Evolutionary conservation across 768 basidiomycete genomes (phyloP).

Genomic region (Rhodotorula kratochvilovae): DNA sequence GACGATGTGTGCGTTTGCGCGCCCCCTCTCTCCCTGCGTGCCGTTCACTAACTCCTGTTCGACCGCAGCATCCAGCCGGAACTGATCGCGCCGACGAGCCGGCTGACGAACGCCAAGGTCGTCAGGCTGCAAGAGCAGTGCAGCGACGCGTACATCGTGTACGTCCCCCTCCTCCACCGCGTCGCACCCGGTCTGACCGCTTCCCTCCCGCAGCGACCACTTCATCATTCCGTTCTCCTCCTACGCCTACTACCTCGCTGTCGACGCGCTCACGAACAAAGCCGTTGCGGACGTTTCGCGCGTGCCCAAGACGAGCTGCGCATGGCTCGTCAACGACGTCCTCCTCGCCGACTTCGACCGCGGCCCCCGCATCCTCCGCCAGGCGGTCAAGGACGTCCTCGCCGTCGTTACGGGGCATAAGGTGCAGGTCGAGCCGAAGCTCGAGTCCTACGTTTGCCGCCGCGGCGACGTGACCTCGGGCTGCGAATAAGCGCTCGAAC

Average conservation of each 20-base stretch:
- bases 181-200: not conserved
- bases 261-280: slow-evolving; percentile 37
- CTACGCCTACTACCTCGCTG: slow-evolving; percentile 41
- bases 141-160: slow-evolving; percentile 18
- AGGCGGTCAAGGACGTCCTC: not conserved
- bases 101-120: slow-evolving; percentile 31
- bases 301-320: not conserved
- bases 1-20: not conserved
- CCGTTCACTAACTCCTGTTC: not conserved
- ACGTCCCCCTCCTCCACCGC: not conserved
- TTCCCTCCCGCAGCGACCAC: not conserved
- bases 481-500: too few species aligned
- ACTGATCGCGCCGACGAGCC: slow-evolving; percentile 27
- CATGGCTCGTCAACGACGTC: not conserved
- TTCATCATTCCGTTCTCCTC: slow-evolving; percentile 31
- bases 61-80: slow-evolving; percentile 42
- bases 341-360: not conserved
- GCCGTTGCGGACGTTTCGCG: not conserved
- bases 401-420: not conserved
- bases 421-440: slow-evolving; percentile 3
- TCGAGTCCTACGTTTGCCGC: slow-evolving; percentile 19
- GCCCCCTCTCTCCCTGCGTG: too few species aligned
- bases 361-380: not conserved
- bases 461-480: slow-evolving; percentile 2
- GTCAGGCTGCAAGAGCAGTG: slow-evolving; percentile 37